Percentiles rank a stretch among this genome's conserved stretches.
These are phyloP conservation scores for Pseudocercospora crystallina DNA, from an alignment of 2,329 filamentous ascomycete genomes.

Conservation along the genomic window DNA sequence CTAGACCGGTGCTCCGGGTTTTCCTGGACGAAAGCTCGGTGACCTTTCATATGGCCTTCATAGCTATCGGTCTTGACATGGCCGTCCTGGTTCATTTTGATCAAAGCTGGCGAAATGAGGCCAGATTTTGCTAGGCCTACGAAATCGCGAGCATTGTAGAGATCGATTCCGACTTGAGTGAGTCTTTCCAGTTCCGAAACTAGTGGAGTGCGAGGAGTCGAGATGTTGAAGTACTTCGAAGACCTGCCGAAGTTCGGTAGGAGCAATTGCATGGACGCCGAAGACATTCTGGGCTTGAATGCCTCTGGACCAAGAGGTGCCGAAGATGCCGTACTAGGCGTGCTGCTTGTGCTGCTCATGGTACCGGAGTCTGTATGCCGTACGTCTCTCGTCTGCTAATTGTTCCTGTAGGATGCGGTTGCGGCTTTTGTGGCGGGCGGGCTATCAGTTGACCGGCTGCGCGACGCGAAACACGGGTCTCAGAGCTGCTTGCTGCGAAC, in stretches of 20 bases:
- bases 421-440: too few species aligned
- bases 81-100: constrained; percentile 9
- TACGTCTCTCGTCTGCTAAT: too few species aligned
- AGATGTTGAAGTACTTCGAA: neutral
- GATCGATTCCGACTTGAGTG: constrained; percentile 3
- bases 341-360: neutral
- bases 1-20: neutral
- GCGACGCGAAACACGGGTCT: too few species aligned
- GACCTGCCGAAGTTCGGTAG: constrained; percentile 4
- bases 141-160: constrained; percentile 5
- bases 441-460: too few species aligned
- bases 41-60: neutral
- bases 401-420: too few species aligned
- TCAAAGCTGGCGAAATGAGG: constrained; percentile 1
- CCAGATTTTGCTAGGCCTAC: constrained; percentile 4
- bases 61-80: neutral
- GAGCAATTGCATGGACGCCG: neutral
- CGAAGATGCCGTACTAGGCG: neutral
- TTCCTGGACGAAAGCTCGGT: constrained; percentile 2
- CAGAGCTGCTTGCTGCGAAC: too few species aligned
- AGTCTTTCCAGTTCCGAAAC: constrained; percentile 1
- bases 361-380: too few species aligned
- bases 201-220: neutral
- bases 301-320: neutral
- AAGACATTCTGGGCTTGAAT: neutral